Percentiles rank a stretch among this genome's conserved stretches.
Conservation (phyloP, 2,329 filamentous ascomycete genomes). For the Phoma sp. region DNA sequence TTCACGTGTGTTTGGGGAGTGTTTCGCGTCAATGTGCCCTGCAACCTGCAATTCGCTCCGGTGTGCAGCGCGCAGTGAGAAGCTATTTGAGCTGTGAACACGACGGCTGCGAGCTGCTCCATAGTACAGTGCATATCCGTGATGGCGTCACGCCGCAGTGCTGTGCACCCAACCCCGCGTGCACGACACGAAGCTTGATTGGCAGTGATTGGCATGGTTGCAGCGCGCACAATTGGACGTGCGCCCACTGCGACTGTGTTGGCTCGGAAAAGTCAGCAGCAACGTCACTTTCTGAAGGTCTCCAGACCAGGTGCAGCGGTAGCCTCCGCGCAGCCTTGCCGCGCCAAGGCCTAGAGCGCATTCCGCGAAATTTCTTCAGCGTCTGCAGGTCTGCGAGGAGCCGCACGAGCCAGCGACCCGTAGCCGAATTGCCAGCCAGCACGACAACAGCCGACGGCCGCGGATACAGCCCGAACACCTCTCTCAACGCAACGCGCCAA, state of each 20-base stretch:
- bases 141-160: conserved; percentile 9
- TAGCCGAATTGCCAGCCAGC: conserved; percentile 30
- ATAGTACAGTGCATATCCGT: neutral
- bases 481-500: conserved; percentile 13
- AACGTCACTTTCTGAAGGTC: conserved; percentile 24
- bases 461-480: conserved; percentile 28
- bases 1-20: conserved; percentile 2
- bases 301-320: conserved; percentile 31
- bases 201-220: conserved; percentile 20
- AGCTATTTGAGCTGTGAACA: neutral
- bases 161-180: conserved; percentile 9
- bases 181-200: conserved; percentile 16
- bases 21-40: neutral
- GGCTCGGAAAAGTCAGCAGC: conserved; percentile 18
- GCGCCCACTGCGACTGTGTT: conserved; percentile 28
- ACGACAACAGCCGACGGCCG: conserved; percentile 36
- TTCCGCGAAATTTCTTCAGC: conserved; percentile 22
- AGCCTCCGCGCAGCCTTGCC: conserved; percentile 15
- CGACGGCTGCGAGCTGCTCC: neutral
- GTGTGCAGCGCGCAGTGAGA: neutral
- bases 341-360: conserved; percentile 21
- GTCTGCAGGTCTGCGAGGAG: conserved; percentile 23
- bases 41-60: neutral
- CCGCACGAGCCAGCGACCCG: conserved; percentile 29
- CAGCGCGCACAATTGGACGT: conserved; percentile 5